Conservation (phyloP, 2,329 filamentous ascomycete genomes). For the Hymenoscyphus albidus region DNA sequence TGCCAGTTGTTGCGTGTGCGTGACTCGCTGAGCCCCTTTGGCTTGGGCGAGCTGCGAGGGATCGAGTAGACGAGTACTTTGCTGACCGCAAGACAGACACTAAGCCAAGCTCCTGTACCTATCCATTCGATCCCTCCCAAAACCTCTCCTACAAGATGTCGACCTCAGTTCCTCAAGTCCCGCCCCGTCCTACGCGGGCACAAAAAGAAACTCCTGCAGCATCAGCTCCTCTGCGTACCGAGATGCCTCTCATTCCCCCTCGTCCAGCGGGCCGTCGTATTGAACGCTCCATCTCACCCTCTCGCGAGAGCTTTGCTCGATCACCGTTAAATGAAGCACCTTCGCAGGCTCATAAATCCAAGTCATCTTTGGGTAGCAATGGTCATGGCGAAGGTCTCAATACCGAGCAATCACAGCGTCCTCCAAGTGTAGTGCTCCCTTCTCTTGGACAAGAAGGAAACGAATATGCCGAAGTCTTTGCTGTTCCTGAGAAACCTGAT, state of each 20-base stretch:
- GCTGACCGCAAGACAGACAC: constrained; percentile 21
- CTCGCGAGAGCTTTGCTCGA: constrained; percentile 73
- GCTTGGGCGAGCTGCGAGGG: constrained; percentile 6
- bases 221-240: constrained; percentile 32
- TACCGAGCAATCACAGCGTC: constrained; percentile 50
- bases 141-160: constrained; percentile 34
- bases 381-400: constrained; percentile 34
- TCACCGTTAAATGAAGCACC: constrained; percentile 76
- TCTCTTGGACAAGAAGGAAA: constrained; percentile 84
- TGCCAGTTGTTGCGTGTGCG: constrained; percentile 16
- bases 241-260: constrained; percentile 71
- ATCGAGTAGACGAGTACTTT: not conserved
- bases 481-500: constrained; percentile 45
- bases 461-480: constrained; percentile 70
- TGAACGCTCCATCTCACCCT: constrained; percentile 74
- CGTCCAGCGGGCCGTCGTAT: constrained; percentile 63
- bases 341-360: constrained; percentile 43
- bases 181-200: constrained; percentile 58
- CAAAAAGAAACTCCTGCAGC: constrained; percentile 41
- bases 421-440: constrained; percentile 74
- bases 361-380: constrained; percentile 12
- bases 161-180: constrained; percentile 48
- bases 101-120: not conserved
- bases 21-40: constrained; percentile 12
- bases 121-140: constrained; percentile 10